Base-by-base conservation (phyloP, 345 rosid genomes). In the Eutrema heterophyllum region DNA sequence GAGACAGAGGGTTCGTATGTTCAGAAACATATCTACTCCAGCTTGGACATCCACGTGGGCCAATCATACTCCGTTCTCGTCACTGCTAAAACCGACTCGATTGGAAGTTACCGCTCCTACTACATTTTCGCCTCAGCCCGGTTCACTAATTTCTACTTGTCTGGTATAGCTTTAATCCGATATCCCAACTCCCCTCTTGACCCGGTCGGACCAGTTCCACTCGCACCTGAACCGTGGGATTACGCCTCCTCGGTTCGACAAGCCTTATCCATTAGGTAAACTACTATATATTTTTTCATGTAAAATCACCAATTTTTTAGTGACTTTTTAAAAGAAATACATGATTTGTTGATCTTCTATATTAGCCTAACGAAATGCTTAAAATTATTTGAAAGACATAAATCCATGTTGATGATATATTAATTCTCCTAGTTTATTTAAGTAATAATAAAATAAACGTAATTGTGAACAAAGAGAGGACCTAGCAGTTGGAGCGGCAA, bases 401-500 rank as follows among this genome's bases (percentile, higher is more conserved):
- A 21, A 21, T 21, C 24, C 24, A 21, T 21, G 24, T 21, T 21
- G 24, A 21, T 21, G 24, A 21, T 21, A 29, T 3, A 29, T 5
- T 29, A 29, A 29, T 29, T 29, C 5, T 29, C 32, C 32, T 29
- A 29, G 5, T 29, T 29, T 3, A 29, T 5, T 29, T 60, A 7
- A 63, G 9, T 60, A 4, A 63, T 60, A 4, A 63, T 14, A 11
- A 12, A 32, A 48, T 6, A 16, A 33, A 24, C 10, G 7, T 30
- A 13, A 45, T 1, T 49, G 67, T 43, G 65, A 53, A 38, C 5
- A 46, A 30, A 87, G 93, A 80, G 79, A 72, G 83, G 86, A 88
- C 59, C 6, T 88, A 69, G 67, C 78, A 0, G 71, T 85, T 59
- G 89, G 93, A 24, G 89, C 87, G 7, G 86, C 90, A 5, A 85